These are phyloP conservation scores for Blastobotrys arbuscula DNA, from an alignment of 1,139 yeast species.

Conservation along the genomic window DNA sequence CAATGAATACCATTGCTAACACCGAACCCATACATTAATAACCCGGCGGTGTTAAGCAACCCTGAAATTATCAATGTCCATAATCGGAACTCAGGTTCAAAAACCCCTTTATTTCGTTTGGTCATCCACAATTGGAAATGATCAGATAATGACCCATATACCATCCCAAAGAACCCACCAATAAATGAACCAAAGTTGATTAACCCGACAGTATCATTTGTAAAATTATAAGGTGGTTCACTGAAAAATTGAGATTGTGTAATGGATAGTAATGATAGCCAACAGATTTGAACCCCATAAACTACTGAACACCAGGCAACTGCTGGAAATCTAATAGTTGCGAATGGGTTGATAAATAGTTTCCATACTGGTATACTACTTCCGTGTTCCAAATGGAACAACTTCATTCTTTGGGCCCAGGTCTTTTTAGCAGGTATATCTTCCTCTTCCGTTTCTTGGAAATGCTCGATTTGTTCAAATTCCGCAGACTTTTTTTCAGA, in stretches of 20 bases:
- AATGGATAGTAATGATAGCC: conserved; percentile 43
- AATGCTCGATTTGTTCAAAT: background rate
- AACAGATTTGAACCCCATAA: conserved; percentile 51
- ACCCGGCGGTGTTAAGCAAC: conserved; percentile 60
- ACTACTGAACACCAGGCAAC: conserved; percentile 46
- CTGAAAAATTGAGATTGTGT: conserved; percentile 42
- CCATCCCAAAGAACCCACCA: conserved; percentile 67
- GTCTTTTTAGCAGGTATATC: conserved; percentile 7
- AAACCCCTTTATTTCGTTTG: conserved; percentile 55
- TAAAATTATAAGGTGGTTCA: conserved; percentile 53
- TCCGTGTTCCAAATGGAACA: conserved; percentile 9
- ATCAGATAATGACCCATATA: conserved; percentile 62
- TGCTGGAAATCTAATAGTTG: conserved; percentile 40
- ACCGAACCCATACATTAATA: conserved; percentile 72
- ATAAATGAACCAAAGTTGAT: conserved; percentile 71
- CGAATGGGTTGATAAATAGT: conserved; percentile 32
- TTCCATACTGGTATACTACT: conserved; percentile 11
- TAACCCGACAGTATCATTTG: conserved; percentile 65
- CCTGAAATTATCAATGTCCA: conserved; percentile 59
- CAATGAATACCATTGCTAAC: conserved; percentile 55
- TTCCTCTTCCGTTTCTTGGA: background rate
- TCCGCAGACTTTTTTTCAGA: background rate
- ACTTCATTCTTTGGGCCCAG: conserved; percentile 9
- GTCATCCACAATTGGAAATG: conserved; percentile 63
- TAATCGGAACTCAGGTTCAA: conserved; percentile 68